These are phyloP conservation scores for Pestalotiopsis sp. DNA, from an alignment of 2,329 filamentous ascomycete species.

Conservation along the genomic window DNA sequence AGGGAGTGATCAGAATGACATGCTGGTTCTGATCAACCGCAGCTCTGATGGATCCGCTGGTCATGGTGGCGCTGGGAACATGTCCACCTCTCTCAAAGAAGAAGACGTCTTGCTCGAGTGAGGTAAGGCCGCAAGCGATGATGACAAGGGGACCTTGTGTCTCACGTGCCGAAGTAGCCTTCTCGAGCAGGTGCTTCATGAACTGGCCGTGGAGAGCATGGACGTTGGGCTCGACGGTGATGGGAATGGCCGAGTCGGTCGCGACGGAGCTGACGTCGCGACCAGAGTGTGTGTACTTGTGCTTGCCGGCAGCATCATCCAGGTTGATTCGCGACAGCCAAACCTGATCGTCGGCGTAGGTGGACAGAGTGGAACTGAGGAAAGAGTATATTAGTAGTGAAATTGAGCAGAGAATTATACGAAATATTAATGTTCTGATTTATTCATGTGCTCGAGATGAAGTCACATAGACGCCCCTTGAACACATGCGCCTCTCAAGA, in stretches of 20 bases:
- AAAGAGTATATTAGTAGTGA: background rate
- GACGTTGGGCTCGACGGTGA: slow-evolving; percentile 21
- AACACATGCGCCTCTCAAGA: background rate
- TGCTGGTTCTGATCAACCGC: slow-evolving; percentile 21
- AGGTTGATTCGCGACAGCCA: slow-evolving; percentile 31
- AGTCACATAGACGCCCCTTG: background rate
- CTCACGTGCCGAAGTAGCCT: slow-evolving; percentile 18
- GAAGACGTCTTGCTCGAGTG: slow-evolving; percentile 31
- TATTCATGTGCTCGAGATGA: background rate
- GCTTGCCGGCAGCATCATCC: slow-evolving; percentile 19
- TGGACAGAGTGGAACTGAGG: slow-evolving; percentile 19
- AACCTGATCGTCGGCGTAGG: slow-evolving; percentile 21
- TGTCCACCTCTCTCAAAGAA: slow-evolving; percentile 22
- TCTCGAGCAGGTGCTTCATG: slow-evolving; percentile 18
- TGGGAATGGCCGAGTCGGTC: slow-evolving; percentile 9
- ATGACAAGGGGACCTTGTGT: slow-evolving; percentile 23
- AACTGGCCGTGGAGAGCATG: slow-evolving; percentile 24
- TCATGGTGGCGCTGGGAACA: slow-evolving; percentile 14
- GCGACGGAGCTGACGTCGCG: slow-evolving; percentile 24
- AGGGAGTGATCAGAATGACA: slow-evolving; percentile 27
- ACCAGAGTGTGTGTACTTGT: slow-evolving; percentile 23
- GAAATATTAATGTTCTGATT: background rate
- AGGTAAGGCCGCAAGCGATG: slow-evolving; percentile 31
- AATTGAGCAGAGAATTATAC: background rate
- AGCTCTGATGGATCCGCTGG: slow-evolving; percentile 21